Evolutionary conservation across 2,329 filamentous ascomycete species (phyloP).

Genomic region (Pyrenophora tritici-repentis): DNA sequence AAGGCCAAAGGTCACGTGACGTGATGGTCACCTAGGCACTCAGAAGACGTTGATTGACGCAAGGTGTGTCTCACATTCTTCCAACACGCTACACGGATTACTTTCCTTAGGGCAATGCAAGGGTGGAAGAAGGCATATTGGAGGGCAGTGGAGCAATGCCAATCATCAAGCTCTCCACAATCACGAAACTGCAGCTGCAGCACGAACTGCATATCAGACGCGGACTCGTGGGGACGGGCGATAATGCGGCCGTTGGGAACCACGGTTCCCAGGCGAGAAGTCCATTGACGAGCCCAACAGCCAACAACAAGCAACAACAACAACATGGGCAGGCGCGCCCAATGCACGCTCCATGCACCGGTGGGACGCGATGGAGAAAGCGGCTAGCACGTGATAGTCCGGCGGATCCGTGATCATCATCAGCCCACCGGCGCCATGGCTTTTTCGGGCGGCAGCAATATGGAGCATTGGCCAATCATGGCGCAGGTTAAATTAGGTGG

Average conservation of each 20-base stretch:
- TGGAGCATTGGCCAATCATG: constrained; percentile 25
- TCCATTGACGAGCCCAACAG: background rate
- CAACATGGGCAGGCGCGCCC: background rate
- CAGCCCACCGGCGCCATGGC: constrained; percentile 16
- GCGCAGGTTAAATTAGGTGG: constrained; percentile 29
- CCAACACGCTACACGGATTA: background rate
- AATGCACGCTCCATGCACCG: background rate
- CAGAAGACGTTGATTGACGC: no score
- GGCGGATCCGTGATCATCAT: constrained; percentile 19
- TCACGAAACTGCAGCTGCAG: constrained; percentile 12
- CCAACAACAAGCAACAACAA: background rate
- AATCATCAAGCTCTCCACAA: constrained; percentile 6
- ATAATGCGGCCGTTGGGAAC: constrained; percentile 18
- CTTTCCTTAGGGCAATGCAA: no score
- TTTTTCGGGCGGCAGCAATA: constrained; percentile 17
- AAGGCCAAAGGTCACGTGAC: background rate
- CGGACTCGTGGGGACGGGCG: constrained; percentile 1
- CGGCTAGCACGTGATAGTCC: constrained; percentile 18
- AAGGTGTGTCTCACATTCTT: no score
- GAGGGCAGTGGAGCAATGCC: background rate
- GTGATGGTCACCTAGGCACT: no score
- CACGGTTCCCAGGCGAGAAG: constrained; percentile 11
- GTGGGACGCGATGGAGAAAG: constrained; percentile 7
- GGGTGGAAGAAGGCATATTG: background rate
- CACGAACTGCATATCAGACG: constrained; percentile 23